A percentile compares a stretch with the other conserved stretches of the same genome.
Evolutionary conservation across 495 filamentous ascomycete species (phyloP).

Genomic region (Tuber borchii): DNA sequence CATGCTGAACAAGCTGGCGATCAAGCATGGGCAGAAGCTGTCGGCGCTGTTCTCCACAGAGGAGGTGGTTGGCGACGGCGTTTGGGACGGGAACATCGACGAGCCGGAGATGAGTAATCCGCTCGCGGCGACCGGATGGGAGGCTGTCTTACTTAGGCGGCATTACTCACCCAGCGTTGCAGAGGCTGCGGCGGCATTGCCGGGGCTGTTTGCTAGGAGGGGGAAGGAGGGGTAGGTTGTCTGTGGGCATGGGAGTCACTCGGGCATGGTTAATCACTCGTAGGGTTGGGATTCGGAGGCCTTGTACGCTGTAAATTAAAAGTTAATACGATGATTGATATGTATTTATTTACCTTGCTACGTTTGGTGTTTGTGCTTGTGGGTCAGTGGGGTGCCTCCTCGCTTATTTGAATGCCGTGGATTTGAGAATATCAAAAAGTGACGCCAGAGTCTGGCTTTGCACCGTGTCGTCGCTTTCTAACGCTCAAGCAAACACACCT

Average conservation of each 20-base stretch:
- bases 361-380: neutral
- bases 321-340: neutral
- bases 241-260: neutral
- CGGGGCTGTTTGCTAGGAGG: slow-evolving; percentile 50
- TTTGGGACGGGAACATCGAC: slow-evolving; percentile 44
- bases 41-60: slow-evolving; percentile 74
- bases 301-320: neutral
- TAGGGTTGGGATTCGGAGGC: neutral
- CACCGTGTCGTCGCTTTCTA: neutral
- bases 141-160: slow-evolving; percentile 73
- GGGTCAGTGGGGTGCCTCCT: neutral
- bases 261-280: neutral
- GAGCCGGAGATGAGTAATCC: slow-evolving; percentile 79
- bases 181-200: slow-evolving; percentile 64
- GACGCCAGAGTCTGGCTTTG: neutral
- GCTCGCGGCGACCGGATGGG: slow-evolving; percentile 85
- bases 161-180: slow-evolving; percentile 85
- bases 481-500: neutral
- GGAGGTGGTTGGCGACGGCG: slow-evolving; percentile 79
- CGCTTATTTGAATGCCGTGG: neutral
- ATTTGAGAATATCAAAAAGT: neutral
- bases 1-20: slow-evolving; percentile 65
- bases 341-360: neutral
- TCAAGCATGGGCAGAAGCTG: slow-evolving; percentile 64
- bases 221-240: neutral